phyloP scores from a whole-genome alignment of 2,329 filamentous ascomycete genomes.

The Calycina herbarum region DNA sequence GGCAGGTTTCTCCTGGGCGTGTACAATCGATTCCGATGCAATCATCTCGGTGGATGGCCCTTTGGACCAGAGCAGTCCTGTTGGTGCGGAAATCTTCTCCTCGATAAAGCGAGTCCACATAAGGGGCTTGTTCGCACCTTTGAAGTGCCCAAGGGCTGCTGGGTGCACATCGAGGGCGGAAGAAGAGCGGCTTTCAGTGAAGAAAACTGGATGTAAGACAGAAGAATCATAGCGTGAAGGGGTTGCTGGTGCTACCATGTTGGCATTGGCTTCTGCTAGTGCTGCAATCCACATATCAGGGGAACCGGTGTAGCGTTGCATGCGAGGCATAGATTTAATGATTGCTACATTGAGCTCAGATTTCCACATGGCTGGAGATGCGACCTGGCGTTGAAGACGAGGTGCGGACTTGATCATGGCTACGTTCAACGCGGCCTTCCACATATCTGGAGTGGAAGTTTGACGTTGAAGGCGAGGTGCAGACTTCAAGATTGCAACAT shows the following conservation, averaged over 20 bases:
- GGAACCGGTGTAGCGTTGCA: slow-evolving; percentile 21
- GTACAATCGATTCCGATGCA: background rate
- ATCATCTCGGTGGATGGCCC: background rate
- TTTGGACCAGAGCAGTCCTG: slow-evolving; percentile 3
- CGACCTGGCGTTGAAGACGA: slow-evolving; percentile 20
- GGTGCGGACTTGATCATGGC: slow-evolving; percentile 17
- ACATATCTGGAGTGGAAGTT: slow-evolving; percentile 20
- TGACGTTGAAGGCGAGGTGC: slow-evolving; percentile 12
- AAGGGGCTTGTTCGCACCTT: background rate
- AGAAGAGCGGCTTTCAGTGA: slow-evolving; percentile 22
- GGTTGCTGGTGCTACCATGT: slow-evolving; percentile 2
- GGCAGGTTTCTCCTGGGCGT: background rate
- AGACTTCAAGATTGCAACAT: slow-evolving; percentile 18
- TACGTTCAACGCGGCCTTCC: slow-evolving; percentile 26
- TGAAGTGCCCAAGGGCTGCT: slow-evolving; percentile 24
- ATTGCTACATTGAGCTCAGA: slow-evolving; percentile 26
- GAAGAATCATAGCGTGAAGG: slow-evolving; percentile 19
- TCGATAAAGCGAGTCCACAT: slow-evolving; percentile 1
- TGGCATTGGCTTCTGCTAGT: slow-evolving; percentile 23
- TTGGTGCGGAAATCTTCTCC: background rate
- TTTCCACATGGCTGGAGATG: slow-evolving; percentile 22
- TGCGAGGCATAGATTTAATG: slow-evolving; percentile 13
- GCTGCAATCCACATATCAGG: slow-evolving; percentile 25
- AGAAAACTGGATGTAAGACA: slow-evolving; percentile 30
- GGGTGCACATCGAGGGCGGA: slow-evolving; percentile 23